Evolutionary conservation across 2,329 filamentous ascomycete genomes (phyloP).

Genomic region (Cyanodermella asteris): DNA sequence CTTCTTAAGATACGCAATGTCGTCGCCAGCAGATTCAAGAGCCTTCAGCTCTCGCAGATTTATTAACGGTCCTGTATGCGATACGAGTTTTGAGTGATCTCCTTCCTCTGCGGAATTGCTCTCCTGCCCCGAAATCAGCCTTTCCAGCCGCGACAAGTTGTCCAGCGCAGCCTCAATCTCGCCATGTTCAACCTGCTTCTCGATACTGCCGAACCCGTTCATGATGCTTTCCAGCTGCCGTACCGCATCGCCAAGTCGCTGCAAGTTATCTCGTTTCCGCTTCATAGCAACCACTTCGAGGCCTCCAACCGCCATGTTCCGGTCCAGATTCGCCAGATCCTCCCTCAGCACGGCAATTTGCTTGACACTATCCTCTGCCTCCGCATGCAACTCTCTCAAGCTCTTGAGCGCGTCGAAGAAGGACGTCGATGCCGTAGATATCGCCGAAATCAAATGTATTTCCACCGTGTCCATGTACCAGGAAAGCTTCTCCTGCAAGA

Average conservation of each 20-base stretch:
- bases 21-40: constrained; percentile 56
- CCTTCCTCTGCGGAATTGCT: constrained; percentile 11
- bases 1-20: constrained; percentile 52
- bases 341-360: constrained; percentile 62
- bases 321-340: constrained; percentile 61
- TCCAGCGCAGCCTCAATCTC: constrained; percentile 61
- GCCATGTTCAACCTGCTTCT: constrained; percentile 62
- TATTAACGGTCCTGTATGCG: too few species aligned
- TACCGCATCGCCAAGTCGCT: constrained; percentile 61
- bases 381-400: constrained; percentile 70
- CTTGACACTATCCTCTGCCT: constrained; percentile 75
- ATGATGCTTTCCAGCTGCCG: constrained; percentile 64
- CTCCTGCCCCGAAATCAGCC: constrained; percentile 51
- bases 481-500: constrained; percentile 89
- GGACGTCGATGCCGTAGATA: constrained; percentile 82
- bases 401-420: constrained; percentile 92
- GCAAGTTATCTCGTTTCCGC: constrained; percentile 61
- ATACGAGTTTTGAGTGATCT: too few species aligned
- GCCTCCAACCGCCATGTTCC: constrained; percentile 68
- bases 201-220: constrained; percentile 51
- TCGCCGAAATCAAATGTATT: constrained; percentile 87
- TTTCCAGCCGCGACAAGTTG: constrained; percentile 56
- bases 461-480: constrained; percentile 99
- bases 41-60: constrained; percentile 61
- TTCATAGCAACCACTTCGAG: constrained; percentile 70